Percentiles rank a stretch among this genome's conserved stretches.
Evolutionary conservation across 257 asterid genomes (phyloP).

Genomic region (Nicotiana tabacum): DNA sequence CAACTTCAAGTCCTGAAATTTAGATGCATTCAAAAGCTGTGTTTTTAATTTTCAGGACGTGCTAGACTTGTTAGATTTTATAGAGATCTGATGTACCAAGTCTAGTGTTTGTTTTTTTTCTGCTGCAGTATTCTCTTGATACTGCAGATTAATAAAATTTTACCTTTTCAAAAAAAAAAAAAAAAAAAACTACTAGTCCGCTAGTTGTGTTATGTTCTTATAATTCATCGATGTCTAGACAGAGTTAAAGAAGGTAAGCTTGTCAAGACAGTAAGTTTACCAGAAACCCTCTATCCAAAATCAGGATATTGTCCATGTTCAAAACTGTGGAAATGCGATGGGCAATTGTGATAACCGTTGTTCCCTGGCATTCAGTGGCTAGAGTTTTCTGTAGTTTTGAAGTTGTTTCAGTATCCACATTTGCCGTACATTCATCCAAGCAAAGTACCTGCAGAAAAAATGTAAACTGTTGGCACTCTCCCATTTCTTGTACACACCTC

Average conservation of each 20-base stretch:
- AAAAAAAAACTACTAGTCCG: not conserved
- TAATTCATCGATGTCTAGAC: not conserved
- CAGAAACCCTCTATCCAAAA: constrained; percentile 75
- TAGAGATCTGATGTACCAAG: no score
- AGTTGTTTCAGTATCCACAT: constrained; percentile 77
- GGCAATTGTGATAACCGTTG: constrained; percentile 73
- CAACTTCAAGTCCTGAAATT: no score
- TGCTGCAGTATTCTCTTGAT: no score
- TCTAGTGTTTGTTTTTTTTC: no score
- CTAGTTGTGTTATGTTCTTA: not conserved
- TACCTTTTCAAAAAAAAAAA: no score
- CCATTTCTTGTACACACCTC: not conserved
- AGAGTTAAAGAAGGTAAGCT: not conserved
- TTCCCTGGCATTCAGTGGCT: constrained; percentile 46
- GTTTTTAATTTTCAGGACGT: no score
- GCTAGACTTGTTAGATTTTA: no score
- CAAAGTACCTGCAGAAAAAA: constrained; percentile 54
- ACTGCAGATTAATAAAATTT: no score
- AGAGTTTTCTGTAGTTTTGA: constrained; percentile 69
- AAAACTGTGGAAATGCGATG: constrained; percentile 88
- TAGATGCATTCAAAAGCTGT: no score
- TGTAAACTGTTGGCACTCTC: not conserved
- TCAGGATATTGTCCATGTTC: constrained; percentile 61
- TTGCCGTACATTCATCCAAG: constrained; percentile 92
- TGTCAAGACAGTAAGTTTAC: constrained; percentile 22